Evolutionary conservation across 2,329 filamentous ascomycete genomes (phyloP).

Genomic region (Colletotrichum sp.): DNA sequence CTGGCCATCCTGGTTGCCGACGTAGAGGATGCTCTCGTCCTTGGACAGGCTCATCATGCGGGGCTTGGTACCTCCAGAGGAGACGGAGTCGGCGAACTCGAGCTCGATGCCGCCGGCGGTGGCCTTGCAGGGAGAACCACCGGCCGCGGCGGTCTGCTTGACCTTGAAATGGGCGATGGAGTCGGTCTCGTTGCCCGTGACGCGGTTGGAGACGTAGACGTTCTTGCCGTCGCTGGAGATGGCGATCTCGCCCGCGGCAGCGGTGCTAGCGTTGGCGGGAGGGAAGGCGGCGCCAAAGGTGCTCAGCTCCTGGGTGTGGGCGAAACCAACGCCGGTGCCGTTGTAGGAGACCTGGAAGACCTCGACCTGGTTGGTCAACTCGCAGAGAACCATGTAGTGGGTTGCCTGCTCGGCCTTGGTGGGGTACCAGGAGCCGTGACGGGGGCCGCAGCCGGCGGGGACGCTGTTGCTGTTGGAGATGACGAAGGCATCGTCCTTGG

Average conservation of each 20-base stretch:
- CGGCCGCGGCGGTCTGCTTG: slow-evolving; percentile 23
- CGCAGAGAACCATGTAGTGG: slow-evolving; percentile 53
- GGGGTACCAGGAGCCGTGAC: slow-evolving; percentile 54
- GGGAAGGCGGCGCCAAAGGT: slow-evolving; percentile 35
- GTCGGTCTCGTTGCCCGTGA: slow-evolving; percentile 49
- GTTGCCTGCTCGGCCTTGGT: slow-evolving; percentile 34
- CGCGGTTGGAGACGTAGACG: slow-evolving; percentile 57
- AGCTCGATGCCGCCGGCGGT: slow-evolving; percentile 33
- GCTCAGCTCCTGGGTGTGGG: slow-evolving; percentile 39
- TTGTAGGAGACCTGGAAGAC: slow-evolving; percentile 47
- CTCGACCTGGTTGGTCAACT: slow-evolving; percentile 48
- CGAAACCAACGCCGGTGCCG: slow-evolving; percentile 38
- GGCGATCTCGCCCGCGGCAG: slow-evolving; percentile 51
- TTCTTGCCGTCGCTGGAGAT: slow-evolving; percentile 45
- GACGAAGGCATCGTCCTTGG: slow-evolving; percentile 42
- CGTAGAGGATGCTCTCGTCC: slow-evolving; percentile 42
- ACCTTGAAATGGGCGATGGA: slow-evolving; percentile 52
- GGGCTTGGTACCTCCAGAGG: slow-evolving; percentile 41
- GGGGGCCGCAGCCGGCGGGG: slow-evolving; percentile 49
- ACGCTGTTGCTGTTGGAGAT: slow-evolving; percentile 38
- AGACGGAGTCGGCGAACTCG: slow-evolving; percentile 35
- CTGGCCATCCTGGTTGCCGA: slow-evolving; percentile 50
- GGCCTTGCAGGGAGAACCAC: slow-evolving; percentile 24
- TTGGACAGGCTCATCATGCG: slow-evolving; percentile 51
- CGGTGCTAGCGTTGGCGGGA: slow-evolving; percentile 38